Evolutionary conservation across 768 basidiomycete genomes (phyloP), one percentile per base, ranked within the genome.

Genomic region (Agrocybe chaxingu): DNA sequence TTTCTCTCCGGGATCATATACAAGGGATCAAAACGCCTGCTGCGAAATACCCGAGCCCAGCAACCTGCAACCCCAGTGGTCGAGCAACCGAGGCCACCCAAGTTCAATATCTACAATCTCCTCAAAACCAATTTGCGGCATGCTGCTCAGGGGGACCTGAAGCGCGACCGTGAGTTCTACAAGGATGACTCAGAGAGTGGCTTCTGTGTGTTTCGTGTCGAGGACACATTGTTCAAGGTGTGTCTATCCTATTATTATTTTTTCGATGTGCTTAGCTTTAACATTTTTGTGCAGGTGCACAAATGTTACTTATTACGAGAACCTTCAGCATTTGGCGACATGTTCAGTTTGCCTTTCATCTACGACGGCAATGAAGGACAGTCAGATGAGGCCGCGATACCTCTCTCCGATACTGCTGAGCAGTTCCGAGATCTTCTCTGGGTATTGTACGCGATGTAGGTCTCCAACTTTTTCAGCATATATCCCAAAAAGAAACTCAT

Each of bases 221-320:
- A 81, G 59, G 74, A 78, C 57, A 80, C 77, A 6, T 58, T 87
- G 48, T 87, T 87, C 67, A 85, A 79, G 66, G 85, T 86, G 58
- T 48, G 69, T 56, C 38, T 37, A 12, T 34, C 16, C 39, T 51
- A 24, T 19, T 19, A n/a, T 39, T 40, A 30, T 40, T 10, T 7
- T n/a, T 18, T 8, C 43, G 36, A 40, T 48, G 35, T 33, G 19
- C 32, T 46, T 11, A 48, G 16, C 38, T 50, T 34, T 44, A 16
- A n/a, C 41, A 45, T 30, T 41, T 16, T 30, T 45, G 32, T 47
- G 24, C 48, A 78, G 78, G 73, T 80, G 3, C 76, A 78, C 57
- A 70, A 68, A 51, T 71, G 71, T 30, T 67, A 73, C 32, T 60
- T 78, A 10, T 57, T 67, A 41, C 62, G 72, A 35, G 73, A 78